A percentile compares a stretch with the other conserved stretches of the same genome.
Evolutionary conservation across 2,329 filamentous ascomycete species (phyloP).

Genomic region (Lanzia echinophila): DNA sequence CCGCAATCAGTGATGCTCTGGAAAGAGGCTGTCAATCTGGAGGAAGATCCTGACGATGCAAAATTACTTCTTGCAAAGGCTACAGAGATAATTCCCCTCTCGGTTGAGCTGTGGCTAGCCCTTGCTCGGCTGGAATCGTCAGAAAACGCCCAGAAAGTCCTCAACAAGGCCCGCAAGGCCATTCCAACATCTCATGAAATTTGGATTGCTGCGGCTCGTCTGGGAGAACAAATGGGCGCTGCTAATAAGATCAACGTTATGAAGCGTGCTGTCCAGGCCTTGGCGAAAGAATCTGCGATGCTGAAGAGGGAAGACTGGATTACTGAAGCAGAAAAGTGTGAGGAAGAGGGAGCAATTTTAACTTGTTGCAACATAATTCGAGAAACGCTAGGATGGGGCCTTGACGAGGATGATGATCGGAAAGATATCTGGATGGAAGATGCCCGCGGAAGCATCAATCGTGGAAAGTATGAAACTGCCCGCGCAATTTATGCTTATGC

Average conservation of each 20-base stretch:
- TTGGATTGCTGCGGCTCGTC: constrained; percentile 87
- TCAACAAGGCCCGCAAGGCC: constrained; percentile 92
- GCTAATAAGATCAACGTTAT: constrained; percentile 81
- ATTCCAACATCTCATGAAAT: constrained; percentile 90
- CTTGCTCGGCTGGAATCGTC: constrained; percentile 83
- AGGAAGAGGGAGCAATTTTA: constrained; percentile 79
- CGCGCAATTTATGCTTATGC: constrained; percentile 91
- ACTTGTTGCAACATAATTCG: constrained; percentile 87
- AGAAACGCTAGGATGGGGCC: constrained; percentile 84
- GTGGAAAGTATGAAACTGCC: constrained; percentile 83
- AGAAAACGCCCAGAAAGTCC: constrained; percentile 86
- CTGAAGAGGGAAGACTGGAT: constrained; percentile 97
- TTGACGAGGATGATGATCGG: constrained; percentile 94
- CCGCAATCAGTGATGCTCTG: constrained; percentile 94
- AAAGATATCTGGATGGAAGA: constrained; percentile 97
- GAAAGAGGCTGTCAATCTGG: constrained; percentile 95
- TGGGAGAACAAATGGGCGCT: constrained; percentile 83
- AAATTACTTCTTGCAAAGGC: constrained; percentile 86
- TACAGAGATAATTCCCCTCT: constrained; percentile 88
- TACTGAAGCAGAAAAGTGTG: constrained; percentile 85
- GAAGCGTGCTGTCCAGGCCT: constrained; percentile 83
- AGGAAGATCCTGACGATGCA: constrained; percentile 84
- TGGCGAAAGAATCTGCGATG: constrained; percentile 92
- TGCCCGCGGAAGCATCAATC: constrained; percentile 71
- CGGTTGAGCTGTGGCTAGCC: constrained; percentile 91